Evolutionary conservation across 179 eudicot species (phyloP), one percentile per base, ranked within the genome.

Genomic region (Silene vulgaris): DNA sequence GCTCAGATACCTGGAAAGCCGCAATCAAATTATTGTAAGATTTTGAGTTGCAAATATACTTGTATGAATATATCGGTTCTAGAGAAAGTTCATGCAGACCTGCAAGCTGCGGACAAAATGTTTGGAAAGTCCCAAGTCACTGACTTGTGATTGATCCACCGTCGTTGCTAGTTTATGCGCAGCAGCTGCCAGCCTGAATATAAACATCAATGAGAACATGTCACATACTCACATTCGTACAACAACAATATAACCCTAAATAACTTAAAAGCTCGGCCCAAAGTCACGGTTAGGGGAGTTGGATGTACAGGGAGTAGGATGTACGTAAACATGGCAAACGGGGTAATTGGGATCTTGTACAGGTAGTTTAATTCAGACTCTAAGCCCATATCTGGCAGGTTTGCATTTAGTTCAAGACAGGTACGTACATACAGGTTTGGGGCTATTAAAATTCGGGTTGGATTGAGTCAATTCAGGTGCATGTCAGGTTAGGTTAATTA

Each of bases 101-200:
- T 88, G 90, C 79, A 90, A 66, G 79, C 75, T 72, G 65, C 95
- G 83, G 17, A 83, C 80, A 78, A 78, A 75, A 67, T 74, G 70
- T 66, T 79, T 87, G 61, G 92, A 45, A 75, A 84, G 81, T 40
- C 95, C 95, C 73, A 85, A 78, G 7, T 86, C 91, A 84, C 82
- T 85, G 13, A 89, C 75, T 43, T 74, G 73, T 1, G 80, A 26
- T 20, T 79, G 69, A 66, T 87, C 86, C 81, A 89, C 6, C 13
- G 52, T 81, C 76, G 74, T 77, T 63, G 76, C 67, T 32, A 90
- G 74, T 69, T 75, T 87, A 19, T 61, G 69, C 28, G 79, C 88
- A 29, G 86, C 81, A 54, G 67, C 80, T 16, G 80, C 76, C 30
- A 83, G 61, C 82, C 96, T 90, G 14, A 70, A 71, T 20, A 13